These are phyloP conservation scores for Graphium sp. DNA, from an alignment of 2,329 filamentous ascomycete genomes.

Conservation along the genomic window DNA sequence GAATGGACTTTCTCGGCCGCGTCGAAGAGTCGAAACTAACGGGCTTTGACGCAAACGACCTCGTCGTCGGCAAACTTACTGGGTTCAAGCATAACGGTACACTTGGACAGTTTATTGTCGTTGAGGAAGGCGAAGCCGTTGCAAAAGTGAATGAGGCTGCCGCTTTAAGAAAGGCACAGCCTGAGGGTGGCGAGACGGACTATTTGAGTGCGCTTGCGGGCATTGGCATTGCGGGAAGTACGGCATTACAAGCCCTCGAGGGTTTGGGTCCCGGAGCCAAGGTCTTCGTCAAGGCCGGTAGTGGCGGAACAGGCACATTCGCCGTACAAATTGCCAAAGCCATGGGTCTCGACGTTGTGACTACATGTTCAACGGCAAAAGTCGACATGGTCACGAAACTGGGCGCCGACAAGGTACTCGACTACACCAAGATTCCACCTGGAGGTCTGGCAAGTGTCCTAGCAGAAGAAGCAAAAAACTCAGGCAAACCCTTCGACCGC, in stretches of 20 bases:
- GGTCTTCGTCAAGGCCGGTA: constrained; percentile 50
- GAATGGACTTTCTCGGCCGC: constrained; percentile 32
- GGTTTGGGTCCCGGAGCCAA: constrained; percentile 23
- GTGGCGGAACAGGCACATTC: constrained; percentile 44
- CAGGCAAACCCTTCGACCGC: too few species aligned
- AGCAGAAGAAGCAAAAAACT: too few species aligned
- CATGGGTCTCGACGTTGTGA: constrained; percentile 42
- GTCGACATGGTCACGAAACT: constrained; percentile 35
- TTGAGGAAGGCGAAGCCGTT: constrained; percentile 9
- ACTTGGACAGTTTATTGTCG: constrained; percentile 23
- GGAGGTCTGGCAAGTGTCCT: too few species aligned
- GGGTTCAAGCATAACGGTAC: constrained; percentile 17
- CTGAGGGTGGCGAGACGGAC: constrained; percentile 23
- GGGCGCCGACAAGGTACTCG: constrained; percentile 48
- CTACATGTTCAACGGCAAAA: constrained; percentile 43
- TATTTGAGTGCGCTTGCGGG: constrained; percentile 30
- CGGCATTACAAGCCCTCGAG: constrained; percentile 1
- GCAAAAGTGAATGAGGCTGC: constrained; percentile 4
- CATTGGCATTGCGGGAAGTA: constrained; percentile 24
- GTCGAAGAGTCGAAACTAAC: constrained; percentile 17
- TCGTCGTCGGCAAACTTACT: constrained; percentile 22
- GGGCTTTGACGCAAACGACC: constrained; percentile 19
- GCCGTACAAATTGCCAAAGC: constrained; percentile 49
- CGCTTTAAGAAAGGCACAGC: constrained; percentile 20
- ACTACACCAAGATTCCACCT: constrained; percentile 40